Percentiles rank a stretch among this genome's conserved stretches.
phyloP scores from a whole-genome alignment of 1,139 yeast species.

The Pichia kudriavzevii region DNA sequence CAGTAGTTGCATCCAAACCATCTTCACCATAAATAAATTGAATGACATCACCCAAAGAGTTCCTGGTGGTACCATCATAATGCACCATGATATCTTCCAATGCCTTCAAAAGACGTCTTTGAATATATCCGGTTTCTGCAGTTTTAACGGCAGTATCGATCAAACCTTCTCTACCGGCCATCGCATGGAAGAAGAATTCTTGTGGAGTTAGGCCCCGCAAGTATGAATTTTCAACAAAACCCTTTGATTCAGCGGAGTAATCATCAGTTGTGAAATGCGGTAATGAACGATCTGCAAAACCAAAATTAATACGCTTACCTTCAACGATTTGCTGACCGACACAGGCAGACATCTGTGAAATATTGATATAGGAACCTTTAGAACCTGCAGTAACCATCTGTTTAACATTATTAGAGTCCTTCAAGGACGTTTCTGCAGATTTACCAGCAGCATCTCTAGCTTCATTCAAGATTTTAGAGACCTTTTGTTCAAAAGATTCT shows the following conservation, averaged over 20 bases:
- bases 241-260: constrained; percentile 95
- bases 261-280: constrained; percentile 99
- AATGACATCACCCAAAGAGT: constrained; percentile 91
- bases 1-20: constrained; percentile 97
- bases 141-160: constrained; percentile 95
- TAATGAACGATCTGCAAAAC: constrained; percentile 89
- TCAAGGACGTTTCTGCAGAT: constrained; percentile 93
- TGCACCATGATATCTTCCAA: constrained; percentile 98
- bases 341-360: constrained; percentile 99
- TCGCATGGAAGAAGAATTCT: constrained; percentile 98
- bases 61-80: constrained; percentile 97
- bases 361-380: constrained; percentile 96
- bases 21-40: constrained; percentile 98
- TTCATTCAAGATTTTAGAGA: constrained; percentile 88
- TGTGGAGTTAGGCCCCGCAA: constrained; percentile 97
- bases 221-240: constrained; percentile 95
- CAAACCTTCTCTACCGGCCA: constrained; percentile 99
- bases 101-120: constrained; percentile 97
- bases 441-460: constrained; percentile 99
- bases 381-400: constrained; percentile 99
- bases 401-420: constrained; percentile 90
- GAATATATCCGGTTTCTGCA: constrained; percentile 98
- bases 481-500: constrained; percentile 97
- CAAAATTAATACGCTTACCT: constrained; percentile 98
- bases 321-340: constrained; percentile 99